Evolutionary conservation across 2,329 filamentous ascomycete species (phyloP), one percentile per base, ranked within the genome.

Genomic region (Aureobasidium sp.): DNA sequence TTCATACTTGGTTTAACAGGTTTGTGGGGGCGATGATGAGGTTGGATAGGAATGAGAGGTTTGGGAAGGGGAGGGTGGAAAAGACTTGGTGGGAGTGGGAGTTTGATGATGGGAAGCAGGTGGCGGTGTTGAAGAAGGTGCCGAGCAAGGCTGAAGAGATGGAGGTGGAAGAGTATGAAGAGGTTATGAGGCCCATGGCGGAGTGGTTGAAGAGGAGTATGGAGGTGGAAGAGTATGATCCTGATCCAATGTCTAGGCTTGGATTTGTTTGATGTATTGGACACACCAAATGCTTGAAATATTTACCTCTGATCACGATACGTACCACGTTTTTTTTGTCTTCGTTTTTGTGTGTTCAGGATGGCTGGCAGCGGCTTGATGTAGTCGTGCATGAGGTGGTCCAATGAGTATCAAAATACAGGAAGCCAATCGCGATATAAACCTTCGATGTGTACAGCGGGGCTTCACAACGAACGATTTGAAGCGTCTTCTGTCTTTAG

Each of bases 81-180:
- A 53, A 53, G 12, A 66, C 62, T 1, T 72, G 70, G 70, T 74
- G 70, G 71, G 57, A 57, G 6, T 72, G 70, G 69, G 58, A 48
- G 2, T 69, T 61, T 51, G 62, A 68, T 56, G 51, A 59, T 0
- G 38, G 56, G 2, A 63, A 58, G 3, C 60, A 66, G 50, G 61
- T 51, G 2, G 66, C 69, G 38, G 60, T 58, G 4, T 57, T 74
- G 14, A 44, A 62, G 27, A 66, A 65, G 1, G 44, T 54, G 16
- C 54, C 61, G 6, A 56, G 66, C 6, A 56, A 56, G 14, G 67
- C 63, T 54, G 55, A 54, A 1, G 27, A 65, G 7, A 57, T 71
- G 41, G 61, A 62, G 14, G 67, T 72, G 42, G 63, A 66, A 50
- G 59, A 58, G 4, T 73, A 73, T 56, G 64, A 72, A 63, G 45